Evolutionary conservation across 352 stramenopile genomes (phyloP), one percentile per base, ranked within the genome.

Genomic region (Phytophthora pinifolia): DNA sequence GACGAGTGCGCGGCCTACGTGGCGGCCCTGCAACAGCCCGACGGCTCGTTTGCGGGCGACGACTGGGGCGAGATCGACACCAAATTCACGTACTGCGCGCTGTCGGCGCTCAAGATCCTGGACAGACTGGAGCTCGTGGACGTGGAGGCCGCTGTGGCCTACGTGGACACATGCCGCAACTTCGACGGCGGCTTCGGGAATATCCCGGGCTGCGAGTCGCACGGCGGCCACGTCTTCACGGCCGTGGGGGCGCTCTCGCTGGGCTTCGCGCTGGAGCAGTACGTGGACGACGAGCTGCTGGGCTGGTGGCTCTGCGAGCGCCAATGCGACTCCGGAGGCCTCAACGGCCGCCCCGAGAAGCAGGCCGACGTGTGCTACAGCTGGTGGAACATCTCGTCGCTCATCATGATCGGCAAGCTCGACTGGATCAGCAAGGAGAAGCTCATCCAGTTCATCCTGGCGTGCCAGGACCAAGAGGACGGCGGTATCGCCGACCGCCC

Each of bases 351-450:
- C 33, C 97, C 97, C 0, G 98, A 99, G 79, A 99, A 99, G 83
- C 97, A 99, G 59, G 94, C 97, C 0, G 98, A 99, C 72, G 96
- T 99, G 37, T 99, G 97, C 72, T 99, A 99, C 72, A 98, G 90
- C 52, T 99, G 97, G 97, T 99, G 98, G 98, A 98, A 99, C 72
- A 88, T 99, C 36, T 96, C 92, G 52, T 93, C 84, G 29, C 82
- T 99, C 35, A 96, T 92, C 31, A 99, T 99, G 66, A 87, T 98
- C 67, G 71, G 82, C 29, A 96, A 95, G 56, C 71, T 96, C 15
- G 82, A 98, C 62, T 99, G 93, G 90, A 99, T 99, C 62, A 95
- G 92, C 69, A 86, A 85, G 47, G 83, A 94, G 30, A 97, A 95
- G 59, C 80, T 99, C 30, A 86, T 94, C 52, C 57, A 92, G 46